Evolutionary conservation across 2,329 filamentous ascomycete species (phyloP).

Genomic region (Fusarium caatingaense): DNA sequence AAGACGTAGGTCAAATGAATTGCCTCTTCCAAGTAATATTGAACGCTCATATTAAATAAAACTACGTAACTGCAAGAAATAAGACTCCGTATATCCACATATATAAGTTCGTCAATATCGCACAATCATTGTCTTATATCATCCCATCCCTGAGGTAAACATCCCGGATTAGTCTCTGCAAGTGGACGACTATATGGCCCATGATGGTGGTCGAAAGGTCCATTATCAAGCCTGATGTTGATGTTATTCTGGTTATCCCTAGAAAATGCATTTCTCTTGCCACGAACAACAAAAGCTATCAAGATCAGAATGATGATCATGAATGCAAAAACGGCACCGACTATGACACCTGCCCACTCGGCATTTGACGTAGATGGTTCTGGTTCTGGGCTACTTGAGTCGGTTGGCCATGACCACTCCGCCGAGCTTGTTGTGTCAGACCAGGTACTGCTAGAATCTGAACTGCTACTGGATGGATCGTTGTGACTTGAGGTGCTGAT

Average conservation of each 20-base stretch:
- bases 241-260: slow-evolving; percentile 1
- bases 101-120: neutral
- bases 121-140: neutral
- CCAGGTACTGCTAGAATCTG: neutral
- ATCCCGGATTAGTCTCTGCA: neutral
- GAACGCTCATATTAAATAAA: too few relatives aligned
- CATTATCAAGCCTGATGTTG: neutral
- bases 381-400: neutral
- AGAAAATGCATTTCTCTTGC: neutral
- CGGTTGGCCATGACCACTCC: neutral
- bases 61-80: neutral
- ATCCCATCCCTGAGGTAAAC: neutral
- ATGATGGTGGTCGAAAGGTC: neutral
- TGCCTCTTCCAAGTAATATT: too few relatives aligned
- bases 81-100: neutral
- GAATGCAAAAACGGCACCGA: neutral
- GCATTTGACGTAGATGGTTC: neutral
- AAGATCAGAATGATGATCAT: neutral
- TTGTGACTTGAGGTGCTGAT: neutral
- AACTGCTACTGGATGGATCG: rapidly evolving
- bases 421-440: neutral
- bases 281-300: neutral
- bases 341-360: neutral
- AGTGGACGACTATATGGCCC: neutral
- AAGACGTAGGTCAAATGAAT: slow-evolving; percentile 66